Base-by-base conservation (phyloP, 2,329 filamentous ascomycete species). In the Aspergillus flavus region DNA sequence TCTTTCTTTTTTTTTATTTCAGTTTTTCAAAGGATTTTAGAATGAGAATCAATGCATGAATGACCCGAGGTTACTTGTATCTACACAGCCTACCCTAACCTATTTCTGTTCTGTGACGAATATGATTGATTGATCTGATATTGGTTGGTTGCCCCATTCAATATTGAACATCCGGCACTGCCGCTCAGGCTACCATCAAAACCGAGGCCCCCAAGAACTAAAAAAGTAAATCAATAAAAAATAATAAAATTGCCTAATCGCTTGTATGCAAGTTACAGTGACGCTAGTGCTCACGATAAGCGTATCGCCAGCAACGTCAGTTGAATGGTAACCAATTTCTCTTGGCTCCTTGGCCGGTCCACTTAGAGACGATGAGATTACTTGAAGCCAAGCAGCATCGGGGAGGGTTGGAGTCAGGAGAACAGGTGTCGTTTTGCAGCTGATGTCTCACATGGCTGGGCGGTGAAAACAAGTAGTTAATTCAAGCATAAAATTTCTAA, bases 291-390 rank as follows among this genome's bases (percentile, higher is more conserved):
- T 64, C 64, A 69, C 67, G 68, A 70, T 67, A 74, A 74, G 72
- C 73, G 72, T 73, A 75, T 75, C 74, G 73, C 73, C 71, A 74
- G 71, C 67, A 72, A 71, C 71, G 68, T 67, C 68, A 61, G 58
- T 69, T 64, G 63, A 64, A 71, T 69, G 66, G 64, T 71, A 67
- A 66, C 62, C 64, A 59, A 52, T 61, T 61, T 53, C 54, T 66
- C 70, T 70, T 72, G 72, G 72, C 66, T 58, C 57, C 64, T 69
- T 69, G 68, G 67, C 67, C 16, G 58, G 61, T 57, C 63, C 63
- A 62, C 63, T 64, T 58, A 59, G 58, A 23, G 57, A 64, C 61
- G 61, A 57, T 41, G 58, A 63, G 64, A 63, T 63, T 55, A 58
- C 53, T 50, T 54, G 46, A 43, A 19, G 48, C 53, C 58, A 58